Evolutionary conservation across 805 yeast genomes (phyloP).

Genomic region (Candida endomychidarum): DNA sequence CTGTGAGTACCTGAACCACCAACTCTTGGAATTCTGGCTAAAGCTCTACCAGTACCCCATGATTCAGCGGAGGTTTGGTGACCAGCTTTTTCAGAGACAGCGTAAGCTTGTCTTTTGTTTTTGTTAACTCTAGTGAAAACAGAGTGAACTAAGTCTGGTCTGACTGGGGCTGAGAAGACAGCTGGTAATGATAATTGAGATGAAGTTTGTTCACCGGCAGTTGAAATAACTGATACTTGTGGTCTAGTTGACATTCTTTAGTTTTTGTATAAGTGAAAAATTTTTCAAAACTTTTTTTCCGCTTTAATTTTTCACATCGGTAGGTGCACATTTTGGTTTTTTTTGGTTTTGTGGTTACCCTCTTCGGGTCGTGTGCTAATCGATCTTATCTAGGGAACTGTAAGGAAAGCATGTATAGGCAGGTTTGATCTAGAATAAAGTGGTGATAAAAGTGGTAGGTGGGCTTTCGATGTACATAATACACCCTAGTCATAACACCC

Average conservation of each 20-base stretch:
- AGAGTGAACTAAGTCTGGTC: slow-evolving; percentile 99
- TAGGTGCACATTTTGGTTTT: slow-evolving; percentile 2
- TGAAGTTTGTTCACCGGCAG: slow-evolving; percentile 83
- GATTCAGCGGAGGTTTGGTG: slow-evolving; percentile 99
- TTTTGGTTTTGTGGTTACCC: background rate
- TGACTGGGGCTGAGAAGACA: slow-evolving; percentile 99
- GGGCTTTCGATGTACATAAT: too few species aligned
- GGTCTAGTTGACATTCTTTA: slow-evolving; percentile 63
- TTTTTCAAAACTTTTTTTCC: slow-evolving; percentile 6
- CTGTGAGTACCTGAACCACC: slow-evolving; percentile 99
- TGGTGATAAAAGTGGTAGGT: too few species aligned
- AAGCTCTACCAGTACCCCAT: slow-evolving; percentile 99
- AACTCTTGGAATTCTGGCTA: slow-evolving; percentile 99
- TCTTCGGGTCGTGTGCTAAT: background rate
- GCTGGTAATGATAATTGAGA: slow-evolving; percentile 92
- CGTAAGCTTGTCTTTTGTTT: slow-evolving; percentile 99
- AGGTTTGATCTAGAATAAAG: too few species aligned
- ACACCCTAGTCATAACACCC: too few species aligned
- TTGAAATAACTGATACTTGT: slow-evolving; percentile 92
- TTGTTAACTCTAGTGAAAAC: slow-evolving; percentile 98
- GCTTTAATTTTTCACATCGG: slow-evolving; percentile 10
- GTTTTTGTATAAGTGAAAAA: slow-evolving; percentile 6
- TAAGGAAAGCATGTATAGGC: too few species aligned
- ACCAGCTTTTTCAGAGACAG: slow-evolving; percentile 99
- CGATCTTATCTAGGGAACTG: too few species aligned